These are phyloP conservation scores for Erodium trifolium DNA, from an alignment of 441 rosid genomes.

Conservation along the genomic window DNA sequence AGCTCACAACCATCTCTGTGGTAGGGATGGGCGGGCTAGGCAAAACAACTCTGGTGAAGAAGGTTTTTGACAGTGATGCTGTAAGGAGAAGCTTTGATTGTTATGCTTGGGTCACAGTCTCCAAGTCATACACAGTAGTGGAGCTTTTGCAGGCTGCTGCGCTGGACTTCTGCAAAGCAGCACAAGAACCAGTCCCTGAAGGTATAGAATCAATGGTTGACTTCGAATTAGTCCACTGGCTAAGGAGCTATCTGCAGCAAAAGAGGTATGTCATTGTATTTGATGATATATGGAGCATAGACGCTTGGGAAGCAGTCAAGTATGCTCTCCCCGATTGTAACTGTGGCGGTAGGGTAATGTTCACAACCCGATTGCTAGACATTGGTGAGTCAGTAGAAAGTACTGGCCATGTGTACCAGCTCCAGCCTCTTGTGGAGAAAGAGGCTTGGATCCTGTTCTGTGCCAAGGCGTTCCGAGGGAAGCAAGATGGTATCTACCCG, in stretches of 20 bases:
- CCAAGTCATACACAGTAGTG: not conserved
- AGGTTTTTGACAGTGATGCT: conserved; percentile 2
- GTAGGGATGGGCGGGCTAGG: conserved; percentile 6
- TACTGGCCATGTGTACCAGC: conserved; percentile 19
- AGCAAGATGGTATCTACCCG: not conserved
- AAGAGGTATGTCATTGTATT: conserved; percentile 9
- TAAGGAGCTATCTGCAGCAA: not conserved
- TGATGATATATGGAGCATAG: conserved; percentile 8
- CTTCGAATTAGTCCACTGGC: conserved; percentile 2
- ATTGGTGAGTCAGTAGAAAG: conserved; percentile 22
- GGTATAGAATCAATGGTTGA: not conserved
- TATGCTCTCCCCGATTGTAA: conserved; percentile 25
- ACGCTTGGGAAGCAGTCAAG: conserved; percentile 31
- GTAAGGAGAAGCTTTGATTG: conserved; percentile 10
- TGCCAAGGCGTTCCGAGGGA: conserved; percentile 2
- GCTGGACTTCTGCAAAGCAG: not conserved
- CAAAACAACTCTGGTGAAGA: conserved; percentile 1
- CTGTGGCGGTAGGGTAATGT: conserved; percentile 27
- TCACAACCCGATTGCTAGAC: conserved; percentile 27
- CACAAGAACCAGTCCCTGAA: not conserved
- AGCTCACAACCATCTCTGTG: conserved; percentile 8
- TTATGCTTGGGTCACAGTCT: conserved; percentile 3
- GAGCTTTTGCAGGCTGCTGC: conserved; percentile 7
- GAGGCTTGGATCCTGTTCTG: conserved; percentile 31
- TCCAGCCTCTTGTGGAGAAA: conserved; percentile 22